phyloP scores from a whole-genome alignment of 2,329 filamentous ascomycete species.

The Sarocladium kiliense region DNA sequence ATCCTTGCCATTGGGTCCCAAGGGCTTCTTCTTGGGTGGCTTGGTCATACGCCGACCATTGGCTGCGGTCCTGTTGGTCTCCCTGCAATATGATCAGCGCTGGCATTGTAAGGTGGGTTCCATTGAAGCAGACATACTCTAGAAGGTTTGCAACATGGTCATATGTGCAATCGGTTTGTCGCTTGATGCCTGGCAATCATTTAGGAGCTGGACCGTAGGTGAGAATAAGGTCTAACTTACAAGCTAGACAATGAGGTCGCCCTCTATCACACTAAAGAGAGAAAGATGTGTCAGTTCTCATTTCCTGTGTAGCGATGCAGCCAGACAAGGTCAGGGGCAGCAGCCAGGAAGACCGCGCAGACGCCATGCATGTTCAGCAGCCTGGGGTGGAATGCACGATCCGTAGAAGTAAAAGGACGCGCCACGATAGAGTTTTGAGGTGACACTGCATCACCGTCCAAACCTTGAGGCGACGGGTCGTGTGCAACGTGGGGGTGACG shows the following conservation, averaged over 20 bases:
- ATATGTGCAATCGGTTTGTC: slow-evolving; percentile 71
- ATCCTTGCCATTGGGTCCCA: slow-evolving; percentile 26
- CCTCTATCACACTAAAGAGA: slow-evolving; percentile 65
- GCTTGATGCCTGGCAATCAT: slow-evolving; percentile 71
- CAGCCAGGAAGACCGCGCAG: no score
- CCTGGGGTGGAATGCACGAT: not conserved
- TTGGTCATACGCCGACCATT: slow-evolving; percentile 53
- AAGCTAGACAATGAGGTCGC: slow-evolving; percentile 62
- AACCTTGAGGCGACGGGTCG: not conserved
- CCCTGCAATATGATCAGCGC: slow-evolving; percentile 32
- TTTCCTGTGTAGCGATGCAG: not conserved
- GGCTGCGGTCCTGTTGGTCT: slow-evolving; percentile 49
- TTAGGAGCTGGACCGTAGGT: not conserved
- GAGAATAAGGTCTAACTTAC: slow-evolving; percentile 35
- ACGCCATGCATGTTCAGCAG: no score
- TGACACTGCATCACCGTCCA: not conserved
- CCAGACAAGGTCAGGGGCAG: no score
- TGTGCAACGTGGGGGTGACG: slow-evolving; percentile 19
- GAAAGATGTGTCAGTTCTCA: slow-evolving; percentile 4
- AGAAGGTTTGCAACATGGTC: slow-evolving; percentile 71
- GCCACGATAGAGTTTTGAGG: not conserved
- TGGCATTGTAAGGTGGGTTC: not conserved
- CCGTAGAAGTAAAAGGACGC: no score
- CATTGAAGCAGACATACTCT: slow-evolving; percentile 47
- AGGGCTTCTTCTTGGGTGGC: slow-evolving; percentile 48